A percentile compares a stretch with the other conserved stretches of the same genome.
phyloP scores from a whole-genome alignment of 768 basidiomycete species.

The Clitopilus hobsonii region DNA sequence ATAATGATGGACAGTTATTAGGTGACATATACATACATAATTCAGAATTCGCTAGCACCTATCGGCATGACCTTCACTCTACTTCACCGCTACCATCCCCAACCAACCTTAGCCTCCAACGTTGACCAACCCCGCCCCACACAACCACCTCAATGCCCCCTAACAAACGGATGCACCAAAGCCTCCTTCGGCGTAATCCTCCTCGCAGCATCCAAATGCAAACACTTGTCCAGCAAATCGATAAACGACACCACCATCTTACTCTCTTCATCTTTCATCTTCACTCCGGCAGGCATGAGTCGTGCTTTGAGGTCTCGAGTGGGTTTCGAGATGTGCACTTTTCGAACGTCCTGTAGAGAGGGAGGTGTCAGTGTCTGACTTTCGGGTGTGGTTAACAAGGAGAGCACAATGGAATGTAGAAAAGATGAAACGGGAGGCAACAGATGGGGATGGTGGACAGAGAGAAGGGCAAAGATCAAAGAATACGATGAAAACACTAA shows the following conservation, averaged over 20 bases:
- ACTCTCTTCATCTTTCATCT: constrained; percentile 85
- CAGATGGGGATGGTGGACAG: constrained; percentile 15
- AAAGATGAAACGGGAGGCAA: neutral
- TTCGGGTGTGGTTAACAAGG: no score
- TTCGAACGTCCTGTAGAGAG: constrained; percentile 66
- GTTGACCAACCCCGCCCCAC: no score
- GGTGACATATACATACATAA: no score
- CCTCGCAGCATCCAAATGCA: constrained; percentile 80
- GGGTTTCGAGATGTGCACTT: constrained; percentile 81
- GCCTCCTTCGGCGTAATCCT: constrained; percentile 90
- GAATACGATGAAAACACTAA: constrained; percentile 24
- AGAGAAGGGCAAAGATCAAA: constrained; percentile 2
- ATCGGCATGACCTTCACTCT: no score
- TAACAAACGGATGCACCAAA: constrained; percentile 80
- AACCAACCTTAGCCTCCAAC: no score
- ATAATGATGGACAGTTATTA: no score
- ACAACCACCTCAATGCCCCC: constrained; percentile 26
- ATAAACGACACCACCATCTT: constrained; percentile 77
- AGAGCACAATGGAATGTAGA: no score
- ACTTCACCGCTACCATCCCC: no score
- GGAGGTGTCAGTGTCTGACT: no score
- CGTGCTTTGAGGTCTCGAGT: constrained; percentile 76
- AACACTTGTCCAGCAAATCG: constrained; percentile 88
- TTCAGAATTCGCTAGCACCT: no score
- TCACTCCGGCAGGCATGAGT: constrained; percentile 74